Evolutionary conservation across 768 basidiomycete genomes (phyloP).

Genomic region (Megacollybia marginata): DNA sequence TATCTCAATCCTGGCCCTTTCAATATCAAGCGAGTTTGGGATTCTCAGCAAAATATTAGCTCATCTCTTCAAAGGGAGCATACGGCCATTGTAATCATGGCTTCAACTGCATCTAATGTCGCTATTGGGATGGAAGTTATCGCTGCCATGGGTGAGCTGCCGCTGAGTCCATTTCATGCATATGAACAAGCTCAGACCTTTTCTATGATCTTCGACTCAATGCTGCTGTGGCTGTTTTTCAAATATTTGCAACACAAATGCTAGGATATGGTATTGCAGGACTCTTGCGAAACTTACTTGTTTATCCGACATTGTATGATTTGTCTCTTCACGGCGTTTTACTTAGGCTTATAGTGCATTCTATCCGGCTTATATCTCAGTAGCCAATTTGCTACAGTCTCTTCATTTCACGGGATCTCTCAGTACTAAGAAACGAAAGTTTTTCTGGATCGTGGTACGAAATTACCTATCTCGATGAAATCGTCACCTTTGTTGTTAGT

Average conservation of each 20-base stretch:
- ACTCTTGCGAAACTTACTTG: slow-evolving; percentile 35
- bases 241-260: slow-evolving; percentile 44
- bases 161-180: background rate
- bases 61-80: slow-evolving; percentile 29
- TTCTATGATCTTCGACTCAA: slow-evolving; percentile 45
- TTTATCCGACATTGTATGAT: slow-evolving; percentile 44
- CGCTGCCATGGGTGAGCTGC: slow-evolving; percentile 34
- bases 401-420: slow-evolving; percentile 44
- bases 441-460: slow-evolving; percentile 49
- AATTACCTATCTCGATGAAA: background rate
- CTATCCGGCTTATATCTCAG: slow-evolving; percentile 44
- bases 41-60: background rate
- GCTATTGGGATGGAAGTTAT: slow-evolving; percentile 47
- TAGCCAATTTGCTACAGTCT: slow-evolving; percentile 44
- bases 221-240: slow-evolving; percentile 44
- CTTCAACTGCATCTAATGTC: slow-evolving; percentile 44
- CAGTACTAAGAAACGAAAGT: slow-evolving; percentile 41
- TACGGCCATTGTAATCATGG: slow-evolving; percentile 47
- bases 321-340: background rate
- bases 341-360: slow-evolving; percentile 26
- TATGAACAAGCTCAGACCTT: slow-evolving; percentile 27
- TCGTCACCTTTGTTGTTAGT: slow-evolving; percentile 9
- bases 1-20: slow-evolving; percentile 52
- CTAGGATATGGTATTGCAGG: slow-evolving; percentile 32
- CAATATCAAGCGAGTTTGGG: slow-evolving; percentile 39